Percentiles rank a stretch among this genome's conserved stretches.
phyloP scores from a whole-genome alignment of 179 eudicot species.

The Gypsophila paniculata region DNA sequence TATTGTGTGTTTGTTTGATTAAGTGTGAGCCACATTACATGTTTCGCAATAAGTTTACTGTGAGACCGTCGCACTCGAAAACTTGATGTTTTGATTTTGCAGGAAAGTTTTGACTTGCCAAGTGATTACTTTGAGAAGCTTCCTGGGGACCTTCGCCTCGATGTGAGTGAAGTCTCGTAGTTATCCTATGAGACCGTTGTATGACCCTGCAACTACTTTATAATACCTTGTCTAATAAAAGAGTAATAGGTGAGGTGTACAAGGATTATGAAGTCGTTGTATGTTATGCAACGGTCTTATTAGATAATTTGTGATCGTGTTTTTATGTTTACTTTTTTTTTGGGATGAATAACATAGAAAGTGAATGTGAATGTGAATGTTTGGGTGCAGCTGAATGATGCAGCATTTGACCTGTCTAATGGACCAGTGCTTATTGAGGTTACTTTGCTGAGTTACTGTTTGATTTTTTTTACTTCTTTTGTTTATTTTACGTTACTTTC shows the following conservation, averaged over 20 bases:
- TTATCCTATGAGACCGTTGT: background rate
- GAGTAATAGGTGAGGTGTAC: no score
- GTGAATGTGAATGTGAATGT: slow-evolving; percentile 21
- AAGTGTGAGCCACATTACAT: background rate
- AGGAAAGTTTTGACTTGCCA: slow-evolving; percentile 82
- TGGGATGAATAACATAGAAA: background rate
- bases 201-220: no score
- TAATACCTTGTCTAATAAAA: no score
- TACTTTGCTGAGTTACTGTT: slow-evolving; percentile 22
- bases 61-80: no score
- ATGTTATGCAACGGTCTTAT: no score
- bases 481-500: background rate
- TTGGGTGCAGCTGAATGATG: slow-evolving; percentile 80
- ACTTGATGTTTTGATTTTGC: slow-evolving; percentile 19
- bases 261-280: no score
- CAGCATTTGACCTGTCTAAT: slow-evolving; percentile 94
- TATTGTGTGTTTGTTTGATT: background rate
- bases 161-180: slow-evolving; percentile 44
- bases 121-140: slow-evolving; percentile 74
- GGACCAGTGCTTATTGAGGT: slow-evolving; percentile 88
- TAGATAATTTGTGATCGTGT: background rate
- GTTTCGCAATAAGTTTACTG: no score
- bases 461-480: background rate
- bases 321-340: background rate
- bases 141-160: slow-evolving; percentile 86